phyloP scores from a whole-genome alignment of 805 yeast species.

The Wickerhamiella shivajii region DNA sequence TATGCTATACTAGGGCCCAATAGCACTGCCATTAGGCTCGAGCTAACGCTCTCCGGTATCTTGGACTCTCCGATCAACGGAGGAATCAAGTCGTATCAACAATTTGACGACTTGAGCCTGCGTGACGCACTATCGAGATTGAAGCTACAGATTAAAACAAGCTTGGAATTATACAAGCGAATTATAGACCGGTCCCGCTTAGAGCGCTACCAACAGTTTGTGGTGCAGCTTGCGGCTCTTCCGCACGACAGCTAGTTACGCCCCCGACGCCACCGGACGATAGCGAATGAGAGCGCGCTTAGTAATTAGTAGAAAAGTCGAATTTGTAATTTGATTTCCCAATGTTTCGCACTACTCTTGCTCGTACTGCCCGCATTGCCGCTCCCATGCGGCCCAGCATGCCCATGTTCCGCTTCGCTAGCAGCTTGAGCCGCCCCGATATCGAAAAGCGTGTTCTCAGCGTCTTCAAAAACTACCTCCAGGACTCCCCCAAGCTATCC shows the following conservation, averaged over 20 bases:
- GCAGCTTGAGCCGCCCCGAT: conserved; percentile 50
- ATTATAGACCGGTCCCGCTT: too few species aligned
- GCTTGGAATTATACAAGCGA: too few species aligned
- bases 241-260: too few species aligned
- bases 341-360: conserved; percentile 12
- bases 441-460: conserved; percentile 70
- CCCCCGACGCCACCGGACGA: too few species aligned
- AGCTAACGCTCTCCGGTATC: conserved; percentile 2
- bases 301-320: too few species aligned
- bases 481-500: conserved; percentile 23
- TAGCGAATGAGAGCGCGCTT: too few species aligned
- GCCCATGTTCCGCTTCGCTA: conserved; percentile 16
- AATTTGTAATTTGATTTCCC: background rate
- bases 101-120: too few species aligned
- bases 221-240: too few species aligned
- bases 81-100: too few species aligned
- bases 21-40: conserved; percentile 1
- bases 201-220: too few species aligned
- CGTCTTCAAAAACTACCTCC: conserved; percentile 37
- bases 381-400: conserved; percentile 12
- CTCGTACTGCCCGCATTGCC: conserved; percentile 13
- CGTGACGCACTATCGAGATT: too few species aligned
- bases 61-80: conserved; percentile 4
- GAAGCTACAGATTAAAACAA: too few species aligned
- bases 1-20: conserved; percentile 1